phyloP scores from a whole-genome alignment of 345 rosid species.

The Ricinus communis region DNA sequence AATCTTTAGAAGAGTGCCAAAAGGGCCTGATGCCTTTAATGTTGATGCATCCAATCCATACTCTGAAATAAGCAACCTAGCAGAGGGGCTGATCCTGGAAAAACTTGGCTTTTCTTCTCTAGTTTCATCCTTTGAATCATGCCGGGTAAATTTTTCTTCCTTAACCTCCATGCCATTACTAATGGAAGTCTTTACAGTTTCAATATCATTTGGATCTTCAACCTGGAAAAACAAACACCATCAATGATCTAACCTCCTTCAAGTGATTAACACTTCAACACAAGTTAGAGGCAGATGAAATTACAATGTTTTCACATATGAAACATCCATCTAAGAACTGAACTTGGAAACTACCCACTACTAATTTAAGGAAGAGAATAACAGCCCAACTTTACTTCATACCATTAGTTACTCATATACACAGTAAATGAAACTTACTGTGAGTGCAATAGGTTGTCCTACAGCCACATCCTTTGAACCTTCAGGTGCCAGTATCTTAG shows the following conservation, averaged over 20 bases:
- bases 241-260: constrained; percentile 22
- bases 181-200: constrained; percentile 59
- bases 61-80: constrained; percentile 72
- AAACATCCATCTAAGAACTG: background rate
- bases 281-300: background rate
- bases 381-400: background rate
- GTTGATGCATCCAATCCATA: constrained; percentile 76
- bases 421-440: constrained; percentile 40
- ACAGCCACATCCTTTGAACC: constrained; percentile 72
- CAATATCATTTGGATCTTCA: constrained; percentile 76
- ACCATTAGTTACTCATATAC: background rate
- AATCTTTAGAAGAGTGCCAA: constrained; percentile 78
- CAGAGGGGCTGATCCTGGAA: constrained; percentile 88
- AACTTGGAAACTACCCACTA: background rate
- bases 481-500: constrained; percentile 66
- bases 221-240: constrained; percentile 53
- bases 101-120: constrained; percentile 40
- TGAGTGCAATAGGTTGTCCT: constrained; percentile 65
- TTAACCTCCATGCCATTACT: constrained; percentile 40
- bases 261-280: constrained; percentile 10
- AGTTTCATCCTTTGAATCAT: constrained; percentile 43
- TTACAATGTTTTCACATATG: background rate
- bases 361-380: background rate
- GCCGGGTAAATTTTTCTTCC: constrained; percentile 44
- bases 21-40: constrained; percentile 78